A percentile compares a stretch with the other conserved stretches of the same genome.
Evolutionary conservation across 768 basidiomycete genomes (phyloP).

Genomic region (Termitomyces sp.): DNA sequence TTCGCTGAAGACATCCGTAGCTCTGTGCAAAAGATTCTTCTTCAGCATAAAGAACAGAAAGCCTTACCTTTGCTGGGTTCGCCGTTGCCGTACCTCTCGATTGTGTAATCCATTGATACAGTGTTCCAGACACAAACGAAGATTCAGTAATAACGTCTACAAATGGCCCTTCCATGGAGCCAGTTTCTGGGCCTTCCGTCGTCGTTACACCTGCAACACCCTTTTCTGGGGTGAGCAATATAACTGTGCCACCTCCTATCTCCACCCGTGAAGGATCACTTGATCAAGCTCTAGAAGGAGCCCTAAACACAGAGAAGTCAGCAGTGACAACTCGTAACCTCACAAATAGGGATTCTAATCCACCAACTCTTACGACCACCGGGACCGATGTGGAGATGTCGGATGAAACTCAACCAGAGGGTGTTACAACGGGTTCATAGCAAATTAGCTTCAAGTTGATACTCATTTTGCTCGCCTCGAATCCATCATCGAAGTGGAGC

Average conservation of each 20-base stretch:
- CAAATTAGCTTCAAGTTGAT: no score
- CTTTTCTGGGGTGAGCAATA: not conserved
- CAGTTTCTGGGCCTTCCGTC: conserved; percentile 5
- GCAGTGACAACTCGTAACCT: not conserved
- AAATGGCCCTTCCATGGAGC: conserved; percentile 10
- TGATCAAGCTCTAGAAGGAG: conserved; percentile 6
- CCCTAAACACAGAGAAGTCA: conserved; percentile 12
- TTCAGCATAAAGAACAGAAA: conserved; percentile 31
- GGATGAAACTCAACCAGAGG: conserved; percentile 8
- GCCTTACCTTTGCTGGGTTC: conserved; percentile 13
- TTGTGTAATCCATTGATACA: conserved; percentile 10
- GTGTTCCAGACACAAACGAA: conserved; percentile 16
- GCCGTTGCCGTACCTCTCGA: conserved; percentile 4
- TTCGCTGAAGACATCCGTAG: conserved; percentile 41
- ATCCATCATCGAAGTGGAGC: not conserved
- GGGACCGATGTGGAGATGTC: conserved; percentile 17
- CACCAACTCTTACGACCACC: conserved; percentile 1
- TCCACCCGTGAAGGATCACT: conserved; percentile 4
- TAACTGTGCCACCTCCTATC: conserved; percentile 13
- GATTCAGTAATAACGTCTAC: conserved; percentile 6
- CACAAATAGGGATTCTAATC: not conserved
- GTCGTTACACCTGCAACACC: conserved; percentile 7
- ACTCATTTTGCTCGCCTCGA: not conserved
- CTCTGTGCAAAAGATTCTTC: conserved; percentile 43
- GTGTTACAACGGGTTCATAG: not conserved